Percentiles rank a stretch among this genome's conserved stretches.
Evolutionary conservation across 2,329 filamentous ascomycete genomes (phyloP).

Genomic region (Trichoderma pleuroti): DNA sequence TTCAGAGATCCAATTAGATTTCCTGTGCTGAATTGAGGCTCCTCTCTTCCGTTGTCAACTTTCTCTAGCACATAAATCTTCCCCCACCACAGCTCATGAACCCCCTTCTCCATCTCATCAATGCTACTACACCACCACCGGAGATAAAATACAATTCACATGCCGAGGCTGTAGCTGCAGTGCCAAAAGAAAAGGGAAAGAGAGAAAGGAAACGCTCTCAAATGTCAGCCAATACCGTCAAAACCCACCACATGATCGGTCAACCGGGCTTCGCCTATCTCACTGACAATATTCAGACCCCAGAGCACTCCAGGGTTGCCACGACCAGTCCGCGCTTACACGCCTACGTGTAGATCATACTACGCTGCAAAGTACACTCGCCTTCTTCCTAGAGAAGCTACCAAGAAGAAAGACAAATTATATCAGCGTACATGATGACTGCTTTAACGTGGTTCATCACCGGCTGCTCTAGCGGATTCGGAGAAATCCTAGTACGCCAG

Average conservation of each 20-base stretch:
- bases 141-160: background rate
- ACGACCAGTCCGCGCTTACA: background rate
- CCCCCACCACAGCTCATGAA: background rate
- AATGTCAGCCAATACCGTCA: too few relatives aligned
- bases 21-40: background rate
- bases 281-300: background rate
- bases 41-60: background rate
- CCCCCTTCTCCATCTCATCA: background rate
- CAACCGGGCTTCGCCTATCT: background rate
- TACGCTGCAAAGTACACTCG: background rate
- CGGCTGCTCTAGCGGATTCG: conserved; percentile 44
- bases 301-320: background rate
- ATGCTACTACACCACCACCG: background rate
- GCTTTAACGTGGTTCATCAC: conserved; percentile 39
- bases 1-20: background rate
- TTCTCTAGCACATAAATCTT: background rate
- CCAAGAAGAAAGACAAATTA: background rate
- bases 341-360: background rate
- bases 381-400: background rate
- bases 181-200: background rate
- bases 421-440: background rate
- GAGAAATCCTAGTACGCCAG: conserved; percentile 35
- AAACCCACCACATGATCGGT: background rate
- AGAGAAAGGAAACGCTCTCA: background rate
- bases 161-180: background rate